Percentiles rank a stretch among this genome's conserved stretches.
phyloP scores from a whole-genome alignment of 148 eudicot genomes.

The Nepenthes mirabilis region DNA sequence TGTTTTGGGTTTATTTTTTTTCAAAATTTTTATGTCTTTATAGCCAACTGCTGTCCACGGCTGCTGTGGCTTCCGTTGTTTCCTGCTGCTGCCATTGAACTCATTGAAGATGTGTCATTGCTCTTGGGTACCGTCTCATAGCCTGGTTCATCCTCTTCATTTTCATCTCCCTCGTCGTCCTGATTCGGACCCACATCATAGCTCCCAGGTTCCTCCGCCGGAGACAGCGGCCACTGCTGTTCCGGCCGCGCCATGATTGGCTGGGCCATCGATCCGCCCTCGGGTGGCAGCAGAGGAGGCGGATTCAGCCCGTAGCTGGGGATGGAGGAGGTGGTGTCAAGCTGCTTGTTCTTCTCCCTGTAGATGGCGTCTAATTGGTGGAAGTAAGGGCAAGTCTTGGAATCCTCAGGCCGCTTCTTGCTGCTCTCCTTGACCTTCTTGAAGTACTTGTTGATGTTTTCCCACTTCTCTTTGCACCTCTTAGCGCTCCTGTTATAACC shows the following conservation, averaged over 20 bases:
- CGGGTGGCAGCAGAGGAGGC: not conserved
- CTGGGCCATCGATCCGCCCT: not conserved
- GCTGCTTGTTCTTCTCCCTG: conserved; percentile 9
- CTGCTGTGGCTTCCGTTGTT: not conserved
- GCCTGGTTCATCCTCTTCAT: not conserved
- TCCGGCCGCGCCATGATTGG: not conserved
- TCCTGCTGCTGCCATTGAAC: not conserved
- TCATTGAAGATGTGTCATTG: not conserved
- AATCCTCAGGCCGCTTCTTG: conserved; percentile 40
- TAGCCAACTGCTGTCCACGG: not conserved
- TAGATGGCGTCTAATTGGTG: conserved; percentile 34
- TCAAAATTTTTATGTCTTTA: too few relatives aligned
- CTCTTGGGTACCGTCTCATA: not conserved
- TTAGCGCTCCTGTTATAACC: conserved; percentile 24
- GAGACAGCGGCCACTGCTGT: not conserved
- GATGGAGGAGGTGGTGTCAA: not conserved
- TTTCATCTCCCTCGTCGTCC: not conserved
- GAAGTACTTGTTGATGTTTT: conserved; percentile 50
- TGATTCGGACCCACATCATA: not conserved
- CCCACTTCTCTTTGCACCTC: conserved; percentile 57
- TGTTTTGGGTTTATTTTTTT: not conserved
- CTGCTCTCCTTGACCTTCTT: conserved; percentile 39
- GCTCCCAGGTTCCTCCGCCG: not conserved
- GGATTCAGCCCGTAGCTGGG: not conserved
- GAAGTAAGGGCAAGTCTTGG: conserved; percentile 42